Conservation (phyloP, 805 yeast species). For the Metschnikowia kunwiensis region DNA sequence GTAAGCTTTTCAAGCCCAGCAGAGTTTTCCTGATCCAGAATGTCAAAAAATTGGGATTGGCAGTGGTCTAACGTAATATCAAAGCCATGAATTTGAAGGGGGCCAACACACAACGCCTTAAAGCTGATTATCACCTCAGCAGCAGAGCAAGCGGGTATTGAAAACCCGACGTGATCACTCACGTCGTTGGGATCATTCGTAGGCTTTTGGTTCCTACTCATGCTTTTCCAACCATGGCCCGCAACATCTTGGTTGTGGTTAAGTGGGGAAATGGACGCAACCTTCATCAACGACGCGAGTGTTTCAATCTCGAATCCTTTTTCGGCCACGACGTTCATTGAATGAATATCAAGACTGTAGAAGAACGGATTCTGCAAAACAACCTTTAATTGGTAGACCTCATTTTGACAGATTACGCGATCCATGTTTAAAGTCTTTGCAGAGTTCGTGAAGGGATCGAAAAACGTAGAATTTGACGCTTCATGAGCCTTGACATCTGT, state of each 20-base stretch:
- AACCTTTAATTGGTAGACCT: conserved; percentile 54
- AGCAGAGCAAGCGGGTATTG: conserved; percentile 27
- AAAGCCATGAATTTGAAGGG: conserved; percentile 49
- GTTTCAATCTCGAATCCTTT: conserved; percentile 30
- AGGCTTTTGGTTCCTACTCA: neutral
- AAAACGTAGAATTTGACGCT: conserved; percentile 19
- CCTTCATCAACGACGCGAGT: neutral
- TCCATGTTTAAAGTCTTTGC: conserved; percentile 47
- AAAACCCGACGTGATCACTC: conserved; percentile 10
- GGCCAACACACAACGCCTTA: conserved; percentile 49
- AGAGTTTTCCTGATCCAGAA: conserved; percentile 31
- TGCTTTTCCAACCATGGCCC: conserved; percentile 3
- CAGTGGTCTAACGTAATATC: conserved; percentile 51
- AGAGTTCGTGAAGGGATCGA: conserved; percentile 50
- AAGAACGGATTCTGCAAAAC: conserved; percentile 75
- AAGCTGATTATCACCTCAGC: conserved; percentile 44
- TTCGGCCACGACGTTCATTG: conserved; percentile 40
- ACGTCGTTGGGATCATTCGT: neutral
- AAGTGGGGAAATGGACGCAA: conserved; percentile 2
- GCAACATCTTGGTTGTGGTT: conserved; percentile 1
- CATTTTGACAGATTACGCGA: conserved; percentile 39
- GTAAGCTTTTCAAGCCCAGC: conserved; percentile 12
- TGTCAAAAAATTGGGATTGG: conserved; percentile 41
- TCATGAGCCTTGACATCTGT: conserved; percentile 1
- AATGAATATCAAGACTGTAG: conserved; percentile 62